Evolutionary conservation across 106 monocot genomes (phyloP), one percentile per base, ranked within the genome.

Genomic region (Acorus calamus): DNA sequence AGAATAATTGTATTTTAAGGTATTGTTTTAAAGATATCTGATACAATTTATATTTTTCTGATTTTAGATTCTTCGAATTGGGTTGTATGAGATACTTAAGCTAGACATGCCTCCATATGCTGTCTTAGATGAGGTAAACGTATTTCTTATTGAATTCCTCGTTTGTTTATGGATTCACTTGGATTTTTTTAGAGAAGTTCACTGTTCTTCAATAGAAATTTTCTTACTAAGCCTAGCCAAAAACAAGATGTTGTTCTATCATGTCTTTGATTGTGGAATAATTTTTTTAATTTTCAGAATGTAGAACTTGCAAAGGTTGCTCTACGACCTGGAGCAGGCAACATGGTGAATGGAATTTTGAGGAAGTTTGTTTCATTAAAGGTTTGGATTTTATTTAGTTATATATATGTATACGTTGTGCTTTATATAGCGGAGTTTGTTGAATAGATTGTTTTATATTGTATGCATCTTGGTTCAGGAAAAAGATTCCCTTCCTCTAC

Each of bases 291-390:
- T 59, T 74, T 79, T 53, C 58, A 98, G 98, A 98, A 92, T 77
- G 98, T 98, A 75, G 80, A 62, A 70, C 92, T 98, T 71, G 88
- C 98, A 60, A 98, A 98, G 75, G 65, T 73, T 65, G 82, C 88
- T 77, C 60, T 98, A 59, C 85, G 98, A 63, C 80, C 91, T 79
- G 98, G 98, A 66, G 98, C 98, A 60, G 98, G 98, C 59, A 98
- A 92, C 65, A 62, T 98, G 74, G 98, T 98, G 42, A 98, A 98
- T 83, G 98, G 81, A 60, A 79, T 98, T 60, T 57, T 98, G 68
- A 77, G 91, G 46, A 98, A 81, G 56, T 78, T 98, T 46, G 65
- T 88, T 75, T 69, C 49, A 59, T 60, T 80, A 45, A 81, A 88
- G 91, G 98, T 98, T 63, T 53, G 77, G 3, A 54, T 48, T 71